phyloP scores from a whole-genome alignment of 2,329 filamentous ascomycete species.

The Fusarium irregulare region DNA sequence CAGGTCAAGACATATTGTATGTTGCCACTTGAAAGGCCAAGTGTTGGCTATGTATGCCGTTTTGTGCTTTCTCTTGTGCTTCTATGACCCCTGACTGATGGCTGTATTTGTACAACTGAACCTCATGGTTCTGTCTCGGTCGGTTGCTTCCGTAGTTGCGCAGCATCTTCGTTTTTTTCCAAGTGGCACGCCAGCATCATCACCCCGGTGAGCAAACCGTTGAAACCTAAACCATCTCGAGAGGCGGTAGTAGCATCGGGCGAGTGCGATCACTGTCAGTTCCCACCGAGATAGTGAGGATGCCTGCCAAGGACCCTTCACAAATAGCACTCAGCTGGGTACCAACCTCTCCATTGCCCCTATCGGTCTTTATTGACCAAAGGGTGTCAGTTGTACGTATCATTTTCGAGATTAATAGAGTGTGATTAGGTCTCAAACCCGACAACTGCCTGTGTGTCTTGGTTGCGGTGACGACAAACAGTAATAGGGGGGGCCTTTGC shows the following conservation, averaged over 20 bases:
- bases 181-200: conserved; percentile 4
- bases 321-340: conserved; percentile 15
- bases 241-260: background rate
- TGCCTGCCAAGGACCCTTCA: conserved; percentile 14
- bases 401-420: conserved; percentile 8
- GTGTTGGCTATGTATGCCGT: background rate
- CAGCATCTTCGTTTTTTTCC: conserved; percentile 6
- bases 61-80: conserved; percentile 2
- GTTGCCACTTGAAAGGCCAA: conserved; percentile 26
- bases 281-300: conserved; percentile 7
- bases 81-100: conserved; percentile 8
- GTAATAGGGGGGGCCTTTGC: conserved; percentile 40
- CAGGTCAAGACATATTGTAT: conserved; percentile 10
- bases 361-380: background rate
- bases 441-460: conserved; percentile 27
- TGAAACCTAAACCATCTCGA: background rate
- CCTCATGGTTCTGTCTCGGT: conserved; percentile 17
- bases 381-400: background rate
- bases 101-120: conserved; percentile 25
- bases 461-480: conserved; percentile 32
- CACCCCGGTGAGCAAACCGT: background rate
- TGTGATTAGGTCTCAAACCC: conserved; percentile 19
- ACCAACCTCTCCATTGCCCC: background rate
- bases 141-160: conserved; percentile 21
- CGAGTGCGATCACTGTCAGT: background rate